Conservation (phyloP, 2,329 filamentous ascomycete species). For the Zymoseptoria crescenta region DNA sequence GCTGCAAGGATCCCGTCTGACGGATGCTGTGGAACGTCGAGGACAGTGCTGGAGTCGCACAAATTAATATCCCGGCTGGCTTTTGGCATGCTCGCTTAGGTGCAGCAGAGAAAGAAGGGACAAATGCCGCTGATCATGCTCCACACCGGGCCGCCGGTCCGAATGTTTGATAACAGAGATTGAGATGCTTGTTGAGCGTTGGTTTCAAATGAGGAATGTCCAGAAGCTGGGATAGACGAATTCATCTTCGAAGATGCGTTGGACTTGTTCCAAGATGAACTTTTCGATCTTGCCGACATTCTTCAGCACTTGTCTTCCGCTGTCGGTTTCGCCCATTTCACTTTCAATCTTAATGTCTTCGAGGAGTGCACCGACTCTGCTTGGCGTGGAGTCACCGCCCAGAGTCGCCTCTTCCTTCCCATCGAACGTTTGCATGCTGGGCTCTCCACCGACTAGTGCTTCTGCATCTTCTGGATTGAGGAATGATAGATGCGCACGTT, state of each 20-base stretch:
- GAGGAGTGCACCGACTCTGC: conserved; percentile 58
- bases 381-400: conserved; percentile 3
- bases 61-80: neutral
- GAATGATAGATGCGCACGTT: conserved; percentile 87
- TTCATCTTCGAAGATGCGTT: conserved; percentile 95
- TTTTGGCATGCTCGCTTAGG: neutral
- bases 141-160: neutral
- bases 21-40: neutral
- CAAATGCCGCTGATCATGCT: neutral
- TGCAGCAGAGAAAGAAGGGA: neutral
- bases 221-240: conserved; percentile 98
- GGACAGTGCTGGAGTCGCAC: neutral
- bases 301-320: conserved; percentile 89
- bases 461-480: conserved; percentile 84
- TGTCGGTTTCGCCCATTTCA: conserved; percentile 88
- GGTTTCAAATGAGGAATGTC: conserved; percentile 69
- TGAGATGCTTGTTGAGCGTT: neutral
- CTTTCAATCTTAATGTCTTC: conserved; percentile 95
- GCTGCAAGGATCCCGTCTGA: neutral
- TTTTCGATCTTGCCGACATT: conserved; percentile 98
- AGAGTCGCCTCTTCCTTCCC: conserved; percentile 17
- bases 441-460: conserved; percentile 47
- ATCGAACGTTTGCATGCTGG: conserved; percentile 26
- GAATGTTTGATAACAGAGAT: neutral
- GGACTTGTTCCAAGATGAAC: conserved; percentile 92